Evolutionary conservation across 2,329 filamentous ascomycete genomes (phyloP).

Genomic region (Chrysoporthe austroafricana): DNA sequence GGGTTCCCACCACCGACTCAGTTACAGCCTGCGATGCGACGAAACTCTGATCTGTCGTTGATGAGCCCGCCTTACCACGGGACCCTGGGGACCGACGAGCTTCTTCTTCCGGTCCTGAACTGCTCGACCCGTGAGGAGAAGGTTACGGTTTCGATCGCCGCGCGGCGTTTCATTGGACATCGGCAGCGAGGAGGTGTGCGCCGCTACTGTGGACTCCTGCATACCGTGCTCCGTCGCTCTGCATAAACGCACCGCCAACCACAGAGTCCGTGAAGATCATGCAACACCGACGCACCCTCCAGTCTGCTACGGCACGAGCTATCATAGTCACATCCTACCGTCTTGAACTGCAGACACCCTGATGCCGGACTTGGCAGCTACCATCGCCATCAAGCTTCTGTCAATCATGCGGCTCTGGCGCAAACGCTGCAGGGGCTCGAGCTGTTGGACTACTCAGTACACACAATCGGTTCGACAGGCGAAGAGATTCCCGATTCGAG

Average conservation of each 20-base stretch:
- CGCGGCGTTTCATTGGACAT: conserved; percentile 24
- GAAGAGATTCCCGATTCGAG: neutral
- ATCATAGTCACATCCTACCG: neutral
- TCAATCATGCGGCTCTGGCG: conserved; percentile 6
- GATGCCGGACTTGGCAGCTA: neutral
- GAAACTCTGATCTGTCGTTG: conserved; percentile 7
- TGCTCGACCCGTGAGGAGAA: conserved; percentile 9
- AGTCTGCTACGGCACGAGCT: neutral
- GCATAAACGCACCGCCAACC: conserved; percentile 23
- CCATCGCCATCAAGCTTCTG: conserved; percentile 4
- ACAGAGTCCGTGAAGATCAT: conserved; percentile 13
- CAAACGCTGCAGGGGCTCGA: neutral
- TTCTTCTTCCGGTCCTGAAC: conserved; percentile 10
- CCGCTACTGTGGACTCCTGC: conserved; percentile 26
- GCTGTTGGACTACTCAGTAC: neutral
- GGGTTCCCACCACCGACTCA: neutral
- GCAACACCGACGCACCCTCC: conserved; percentile 5
- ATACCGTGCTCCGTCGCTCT: conserved; percentile 24
- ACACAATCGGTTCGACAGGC: neutral
- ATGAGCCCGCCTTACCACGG: neutral
- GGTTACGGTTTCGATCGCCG: conserved; percentile 12
- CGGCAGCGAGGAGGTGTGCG: conserved; percentile 11
- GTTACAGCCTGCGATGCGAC: conserved; percentile 9
- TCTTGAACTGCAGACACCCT: neutral
- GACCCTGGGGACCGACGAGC: conserved; percentile 6